Evolutionary conservation across 1,284 basidiomycete species (phyloP).

Genomic region (Leccinum solheimii): DNA sequence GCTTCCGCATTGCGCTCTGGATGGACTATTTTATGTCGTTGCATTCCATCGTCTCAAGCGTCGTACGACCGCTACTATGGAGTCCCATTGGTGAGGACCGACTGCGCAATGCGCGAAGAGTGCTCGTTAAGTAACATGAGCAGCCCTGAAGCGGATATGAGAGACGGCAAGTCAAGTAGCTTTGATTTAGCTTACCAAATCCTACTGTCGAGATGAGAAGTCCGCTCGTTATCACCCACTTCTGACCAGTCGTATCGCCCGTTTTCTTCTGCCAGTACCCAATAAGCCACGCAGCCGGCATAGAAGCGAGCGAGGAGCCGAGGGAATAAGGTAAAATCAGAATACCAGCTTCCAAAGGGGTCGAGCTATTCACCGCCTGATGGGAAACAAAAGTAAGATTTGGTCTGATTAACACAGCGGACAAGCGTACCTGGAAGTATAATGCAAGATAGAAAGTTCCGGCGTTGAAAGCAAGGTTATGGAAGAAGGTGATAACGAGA

Average conservation of each 20-base stretch:
- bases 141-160: constrained; percentile 49
- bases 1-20: no score
- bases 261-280: constrained; percentile 57
- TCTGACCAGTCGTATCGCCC: constrained; percentile 62
- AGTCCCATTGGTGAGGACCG: constrained; percentile 19
- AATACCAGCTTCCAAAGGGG: constrained; percentile 67
- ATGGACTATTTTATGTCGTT: no score
- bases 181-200: constrained; percentile 60
- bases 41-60: no score
- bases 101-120: constrained; percentile 47
- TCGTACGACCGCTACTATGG: no score
- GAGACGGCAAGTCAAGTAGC: constrained; percentile 6
- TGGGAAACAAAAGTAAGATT: constrained; percentile 10
- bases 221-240: constrained; percentile 59
- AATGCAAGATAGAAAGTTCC: constrained; percentile 81
- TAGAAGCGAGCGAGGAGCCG: constrained; percentile 75
- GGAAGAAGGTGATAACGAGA: constrained; percentile 69
- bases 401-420: constrained; percentile 3
- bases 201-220: constrained; percentile 64
- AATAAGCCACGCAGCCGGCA: constrained; percentile 78
- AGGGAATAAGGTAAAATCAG: constrained; percentile 78
- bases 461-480: constrained; percentile 77
- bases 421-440: constrained; percentile 65
- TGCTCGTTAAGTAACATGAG: constrained; percentile 59
- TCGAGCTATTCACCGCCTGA: constrained; percentile 65